phyloP scores from a whole-genome alignment of 2,329 filamentous ascomycete genomes.

The Fusarium nelsonii region DNA sequence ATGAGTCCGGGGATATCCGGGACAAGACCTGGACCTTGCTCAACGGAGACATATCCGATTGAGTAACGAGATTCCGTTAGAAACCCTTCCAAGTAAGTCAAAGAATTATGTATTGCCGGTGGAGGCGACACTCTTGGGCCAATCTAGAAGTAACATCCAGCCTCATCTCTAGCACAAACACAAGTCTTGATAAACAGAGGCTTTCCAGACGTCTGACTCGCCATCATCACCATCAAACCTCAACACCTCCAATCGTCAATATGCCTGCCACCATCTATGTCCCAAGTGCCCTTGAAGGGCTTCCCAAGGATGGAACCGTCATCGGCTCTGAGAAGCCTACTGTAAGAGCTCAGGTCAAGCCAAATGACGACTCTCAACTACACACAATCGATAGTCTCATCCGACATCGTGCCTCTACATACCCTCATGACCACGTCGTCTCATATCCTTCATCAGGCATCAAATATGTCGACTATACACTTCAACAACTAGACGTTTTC shows the following conservation, averaged over 20 bases:
- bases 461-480: background rate
- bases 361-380: background rate
- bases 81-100: too few species aligned
- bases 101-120: too few species aligned
- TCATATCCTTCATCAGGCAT: background rate
- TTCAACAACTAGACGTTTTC: conserved; percentile 2
- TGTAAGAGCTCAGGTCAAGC: background rate
- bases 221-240: background rate
- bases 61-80: too few species aligned
- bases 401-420: background rate
- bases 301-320: background rate
- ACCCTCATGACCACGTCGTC: conserved; percentile 3
- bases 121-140: too few species aligned
- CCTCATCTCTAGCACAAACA: too few species aligned
- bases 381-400: background rate
- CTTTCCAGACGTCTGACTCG: too few species aligned
- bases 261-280: conserved; percentile 8
- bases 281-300: background rate
- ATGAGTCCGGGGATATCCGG: too few species aligned
- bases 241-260: background rate
- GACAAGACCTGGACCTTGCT: background rate
- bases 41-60: background rate
- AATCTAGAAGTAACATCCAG: too few species aligned
- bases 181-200: too few species aligned
- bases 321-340: background rate